phyloP scores from a whole-genome alignment of 108 stramenopile species.

The Skeletonema tropicum region DNA sequence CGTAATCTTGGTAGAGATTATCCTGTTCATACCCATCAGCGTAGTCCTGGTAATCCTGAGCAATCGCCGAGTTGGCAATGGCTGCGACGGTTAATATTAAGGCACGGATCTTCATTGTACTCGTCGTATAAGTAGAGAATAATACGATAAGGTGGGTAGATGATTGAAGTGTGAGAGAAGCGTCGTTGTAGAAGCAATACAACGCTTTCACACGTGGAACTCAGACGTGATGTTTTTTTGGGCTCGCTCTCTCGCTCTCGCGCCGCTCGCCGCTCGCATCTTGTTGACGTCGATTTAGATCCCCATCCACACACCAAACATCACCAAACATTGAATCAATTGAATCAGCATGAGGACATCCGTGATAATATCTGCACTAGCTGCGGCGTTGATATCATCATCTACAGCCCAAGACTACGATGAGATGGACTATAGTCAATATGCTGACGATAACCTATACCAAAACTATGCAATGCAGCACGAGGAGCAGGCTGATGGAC shows the following conservation, averaged over 20 bases:
- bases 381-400: slow-evolving; percentile 23
- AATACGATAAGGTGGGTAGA: too few relatives aligned
- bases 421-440: slow-evolving; percentile 43
- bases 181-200: too few relatives aligned
- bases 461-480: slow-evolving; percentile 82
- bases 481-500: slow-evolving; percentile 65
- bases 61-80: slow-evolving; percentile 16
- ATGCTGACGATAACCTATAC: slow-evolving; percentile 76
- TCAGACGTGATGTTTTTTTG: too few relatives aligned
- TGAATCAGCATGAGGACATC: slow-evolving; percentile 23
- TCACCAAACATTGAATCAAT: too few relatives aligned
- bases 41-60: slow-evolving; percentile 77
- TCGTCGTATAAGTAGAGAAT: not conserved
- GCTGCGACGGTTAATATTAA: slow-evolving; percentile 38
- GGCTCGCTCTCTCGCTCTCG: too few relatives aligned
- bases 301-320: too few relatives aligned
- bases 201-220: too few relatives aligned
- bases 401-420: slow-evolving; percentile 43
- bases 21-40: slow-evolving; percentile 71
- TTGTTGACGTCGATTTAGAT: too few relatives aligned
- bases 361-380: slow-evolving; percentile 24
- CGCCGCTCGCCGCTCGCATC: too few relatives aligned
- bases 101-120: slow-evolving; percentile 25
- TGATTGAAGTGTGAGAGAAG: too few relatives aligned
- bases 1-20: slow-evolving; percentile 80